These are phyloP conservation scores for Shiraia sp. DNA, from an alignment of 2,329 filamentous ascomycete species.

Conservation along the genomic window DNA sequence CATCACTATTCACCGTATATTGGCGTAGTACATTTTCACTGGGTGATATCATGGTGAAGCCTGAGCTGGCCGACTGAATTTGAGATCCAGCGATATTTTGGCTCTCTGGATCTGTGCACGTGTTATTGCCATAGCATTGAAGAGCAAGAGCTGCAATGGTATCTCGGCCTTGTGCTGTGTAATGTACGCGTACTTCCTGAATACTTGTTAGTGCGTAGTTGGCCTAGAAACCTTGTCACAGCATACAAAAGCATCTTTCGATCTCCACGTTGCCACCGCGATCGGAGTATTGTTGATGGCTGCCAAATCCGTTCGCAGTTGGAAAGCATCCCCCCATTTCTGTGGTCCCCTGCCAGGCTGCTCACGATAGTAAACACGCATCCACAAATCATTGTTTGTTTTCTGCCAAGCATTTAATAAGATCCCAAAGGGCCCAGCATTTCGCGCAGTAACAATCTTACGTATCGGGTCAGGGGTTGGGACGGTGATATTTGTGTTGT, in stretches of 20 bases:
- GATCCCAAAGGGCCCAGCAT: no score
- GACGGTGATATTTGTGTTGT: background rate
- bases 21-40: background rate
- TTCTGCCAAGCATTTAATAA: background rate
- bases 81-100: background rate
- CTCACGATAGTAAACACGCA: background rate
- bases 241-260: background rate
- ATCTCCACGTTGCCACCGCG: background rate
- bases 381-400: background rate
- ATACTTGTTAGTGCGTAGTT: background rate
- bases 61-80: background rate
- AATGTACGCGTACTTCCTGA: background rate
- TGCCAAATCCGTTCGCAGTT: background rate
- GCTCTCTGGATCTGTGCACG: background rate
- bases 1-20: background rate
- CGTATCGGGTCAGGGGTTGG: background rate
- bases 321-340: background rate
- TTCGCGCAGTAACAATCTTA: background rate
- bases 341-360: no score
- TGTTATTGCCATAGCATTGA: background rate
- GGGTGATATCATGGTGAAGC: background rate
- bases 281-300: background rate
- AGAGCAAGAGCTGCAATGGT: background rate
- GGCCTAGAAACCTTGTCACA: background rate
- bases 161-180: background rate